phyloP scores from a whole-genome alignment of 2,329 filamentous ascomycete species.

The Alternaria dauci region DNA sequence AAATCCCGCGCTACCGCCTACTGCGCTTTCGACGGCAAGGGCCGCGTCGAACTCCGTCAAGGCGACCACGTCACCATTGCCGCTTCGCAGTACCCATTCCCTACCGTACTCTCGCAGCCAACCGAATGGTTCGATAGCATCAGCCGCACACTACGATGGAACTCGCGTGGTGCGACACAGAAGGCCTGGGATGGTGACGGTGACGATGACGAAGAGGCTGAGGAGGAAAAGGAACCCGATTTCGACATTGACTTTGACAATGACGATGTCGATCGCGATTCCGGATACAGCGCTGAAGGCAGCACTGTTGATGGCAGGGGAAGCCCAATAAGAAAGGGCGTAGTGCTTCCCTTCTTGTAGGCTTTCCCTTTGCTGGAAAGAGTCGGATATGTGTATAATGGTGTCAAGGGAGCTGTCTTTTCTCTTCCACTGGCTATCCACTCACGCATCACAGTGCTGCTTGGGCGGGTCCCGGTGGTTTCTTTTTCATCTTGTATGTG shows the following conservation, averaged over 20 bases:
- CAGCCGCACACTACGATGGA: conserved; percentile 91
- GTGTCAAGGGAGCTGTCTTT: background rate
- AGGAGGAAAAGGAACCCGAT: conserved; percentile 61
- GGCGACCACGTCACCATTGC: conserved; percentile 97
- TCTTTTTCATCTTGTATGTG: conserved; percentile 9
- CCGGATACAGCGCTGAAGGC: conserved; percentile 51
- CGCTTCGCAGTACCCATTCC: conserved; percentile 95
- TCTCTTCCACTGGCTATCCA: conserved; percentile 4
- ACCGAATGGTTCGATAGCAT: conserved; percentile 98
- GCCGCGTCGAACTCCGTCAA: conserved; percentile 88
- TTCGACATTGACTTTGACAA: conserved; percentile 99
- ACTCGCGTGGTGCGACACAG: conserved; percentile 88
- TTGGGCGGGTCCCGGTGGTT: conserved; percentile 15
- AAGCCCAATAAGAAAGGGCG: conserved; percentile 48
- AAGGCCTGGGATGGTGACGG: conserved; percentile 74
- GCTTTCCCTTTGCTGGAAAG: background rate
- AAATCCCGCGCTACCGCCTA: conserved; percentile 92
- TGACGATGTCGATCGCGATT: conserved; percentile 57
- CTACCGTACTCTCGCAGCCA: conserved; percentile 87
- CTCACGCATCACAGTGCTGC: conserved; percentile 9
- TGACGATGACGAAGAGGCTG: conserved; percentile 56
- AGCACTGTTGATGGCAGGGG: conserved; percentile 45
- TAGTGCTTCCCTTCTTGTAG: conserved; percentile 43
- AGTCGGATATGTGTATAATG: conserved; percentile 1
- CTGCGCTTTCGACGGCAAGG: conserved; percentile 97